Evolutionary conservation across 1,139 yeast genomes (phyloP), one percentile per base, ranked within the genome.

Genomic region (Sugiyamaella grinbergsii): DNA sequence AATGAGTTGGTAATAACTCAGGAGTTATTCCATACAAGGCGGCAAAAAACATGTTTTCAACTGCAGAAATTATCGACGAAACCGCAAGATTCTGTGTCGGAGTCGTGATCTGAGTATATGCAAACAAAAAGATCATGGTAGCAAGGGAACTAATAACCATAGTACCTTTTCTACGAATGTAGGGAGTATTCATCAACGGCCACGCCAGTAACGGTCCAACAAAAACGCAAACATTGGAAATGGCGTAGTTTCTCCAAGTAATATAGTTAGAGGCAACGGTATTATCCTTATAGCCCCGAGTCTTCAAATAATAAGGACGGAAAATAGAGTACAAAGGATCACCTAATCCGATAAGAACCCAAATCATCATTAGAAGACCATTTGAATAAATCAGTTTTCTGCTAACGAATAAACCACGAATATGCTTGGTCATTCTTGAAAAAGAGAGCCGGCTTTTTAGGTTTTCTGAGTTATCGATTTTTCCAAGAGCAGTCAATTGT

Each of bases 121-220:
- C 81, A 64, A 80, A 80, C 54, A 81, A 66, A 52, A 79, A 73
- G 1, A 75, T 78, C 83, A 80, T 79, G 13, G 79, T 66, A 2
- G 71, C 51, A n/a, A 80, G 16, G 0, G 81, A 81, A 18, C 83
- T 83, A 52, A 81, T 67, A 13, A 70, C 71, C 76, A 81, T 70
- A 3, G 81, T 73, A 7, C 83, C 83, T 56, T 80, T 70, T 59
- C 84, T 71, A 6, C 85, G 84, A 28, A 79, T 58, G 18, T 60
- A 61, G 1, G 79, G 82, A 54, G 77, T 62, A 44, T 69, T 64
- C 38, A 58, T 52, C 68, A 62, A 18, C 2, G 64, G 69, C 47
- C 78, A 81, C 4, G 80, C 84, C 39, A 80, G 64, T 15, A 79
- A 57, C 7, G 85, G 85, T 4, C 85, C 85, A 47, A 76, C 75